These are phyloP conservation scores for Ophiostoma montium DNA, from an alignment of 2,329 filamentous ascomycete genomes.

Conservation along the genomic window DNA sequence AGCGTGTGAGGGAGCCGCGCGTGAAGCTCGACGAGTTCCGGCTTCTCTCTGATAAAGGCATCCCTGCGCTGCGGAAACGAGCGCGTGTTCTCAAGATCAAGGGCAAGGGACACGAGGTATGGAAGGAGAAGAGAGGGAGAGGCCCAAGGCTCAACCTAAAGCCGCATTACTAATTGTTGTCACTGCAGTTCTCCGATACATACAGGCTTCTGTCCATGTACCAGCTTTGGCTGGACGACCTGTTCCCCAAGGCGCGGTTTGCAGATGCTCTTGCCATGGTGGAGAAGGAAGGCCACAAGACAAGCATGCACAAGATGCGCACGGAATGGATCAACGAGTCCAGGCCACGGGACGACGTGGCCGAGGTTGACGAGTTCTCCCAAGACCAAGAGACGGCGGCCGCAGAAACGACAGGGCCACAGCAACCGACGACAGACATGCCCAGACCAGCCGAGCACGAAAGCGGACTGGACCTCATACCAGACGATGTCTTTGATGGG, in stretches of 20 bases:
- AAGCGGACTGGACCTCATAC: conserved; percentile 17
- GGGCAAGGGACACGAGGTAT: conserved; percentile 84
- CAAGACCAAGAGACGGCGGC: background rate
- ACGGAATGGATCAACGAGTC: conserved; percentile 74
- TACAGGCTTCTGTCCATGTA: conserved; percentile 75
- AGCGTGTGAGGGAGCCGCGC: conserved; percentile 54
- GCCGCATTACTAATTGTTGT: no score
- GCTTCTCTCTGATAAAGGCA: conserved; percentile 72
- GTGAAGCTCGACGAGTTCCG: conserved; percentile 78
- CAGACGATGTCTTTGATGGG: conserved; percentile 27
- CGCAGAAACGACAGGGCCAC: background rate
- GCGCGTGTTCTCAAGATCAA: conserved; percentile 65
- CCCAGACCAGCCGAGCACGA: background rate
- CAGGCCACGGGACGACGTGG: conserved; percentile 32
- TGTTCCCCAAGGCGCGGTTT: conserved; percentile 91
- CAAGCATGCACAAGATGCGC: conserved; percentile 58
- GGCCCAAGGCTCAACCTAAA: no score
- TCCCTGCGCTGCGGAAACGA: conserved; percentile 64
- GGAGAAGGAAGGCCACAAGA: conserved; percentile 84
- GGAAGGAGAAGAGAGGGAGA: no score
- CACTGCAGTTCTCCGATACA: conserved; percentile 62
- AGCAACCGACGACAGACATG: background rate
- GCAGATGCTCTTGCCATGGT: conserved; percentile 79
- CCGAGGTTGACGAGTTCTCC: conserved; percentile 9
- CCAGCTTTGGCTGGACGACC: conserved; percentile 90